Conservation (phyloP, 75 land plant species). For the Pinus taeda region DNA sequence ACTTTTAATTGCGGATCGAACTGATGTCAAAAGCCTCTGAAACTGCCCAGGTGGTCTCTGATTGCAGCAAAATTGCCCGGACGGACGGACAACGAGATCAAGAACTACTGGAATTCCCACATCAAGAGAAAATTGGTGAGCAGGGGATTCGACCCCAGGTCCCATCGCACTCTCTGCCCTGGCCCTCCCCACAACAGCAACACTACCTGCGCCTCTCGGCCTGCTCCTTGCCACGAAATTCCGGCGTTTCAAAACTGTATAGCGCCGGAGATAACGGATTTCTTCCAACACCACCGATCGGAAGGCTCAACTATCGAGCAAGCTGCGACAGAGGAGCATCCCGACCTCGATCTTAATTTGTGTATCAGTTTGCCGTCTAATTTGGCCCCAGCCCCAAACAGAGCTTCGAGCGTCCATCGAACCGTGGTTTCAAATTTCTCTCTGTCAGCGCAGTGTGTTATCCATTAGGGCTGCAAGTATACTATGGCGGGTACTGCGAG, state of each 20-base stretch:
- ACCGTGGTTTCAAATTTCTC: neutral
- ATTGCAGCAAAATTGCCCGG: slow-evolving; percentile 15
- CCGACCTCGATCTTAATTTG: slow-evolving; percentile 23
- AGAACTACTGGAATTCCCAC: slow-evolving; percentile 18
- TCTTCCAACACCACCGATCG: neutral
- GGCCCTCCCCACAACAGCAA: neutral
- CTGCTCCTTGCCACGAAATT: neutral
- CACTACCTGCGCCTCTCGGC: neutral
- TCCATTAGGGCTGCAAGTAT: too few relatives aligned
- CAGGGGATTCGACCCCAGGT: slow-evolving; percentile 12
- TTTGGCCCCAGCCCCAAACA: neutral
- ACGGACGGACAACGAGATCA: slow-evolving; percentile 11
- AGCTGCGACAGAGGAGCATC: neutral
- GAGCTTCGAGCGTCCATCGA: too few relatives aligned
- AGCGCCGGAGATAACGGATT: neutral
- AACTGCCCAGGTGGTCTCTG: slow-evolving; percentile 12
- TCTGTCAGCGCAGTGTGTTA: too few relatives aligned
- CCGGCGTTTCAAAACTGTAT: too few relatives aligned
- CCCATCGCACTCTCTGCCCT: neutral
- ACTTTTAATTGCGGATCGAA: neutral
- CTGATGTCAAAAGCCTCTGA: neutral
- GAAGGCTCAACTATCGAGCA: neutral
- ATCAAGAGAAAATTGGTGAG: slow-evolving; percentile 15
- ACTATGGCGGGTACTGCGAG: too few relatives aligned
- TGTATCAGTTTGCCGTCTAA: slow-evolving; percentile 21